Conservation (phyloP, 1,284 basidiomycete species). For the Sporisorium scitamineum region DNA sequence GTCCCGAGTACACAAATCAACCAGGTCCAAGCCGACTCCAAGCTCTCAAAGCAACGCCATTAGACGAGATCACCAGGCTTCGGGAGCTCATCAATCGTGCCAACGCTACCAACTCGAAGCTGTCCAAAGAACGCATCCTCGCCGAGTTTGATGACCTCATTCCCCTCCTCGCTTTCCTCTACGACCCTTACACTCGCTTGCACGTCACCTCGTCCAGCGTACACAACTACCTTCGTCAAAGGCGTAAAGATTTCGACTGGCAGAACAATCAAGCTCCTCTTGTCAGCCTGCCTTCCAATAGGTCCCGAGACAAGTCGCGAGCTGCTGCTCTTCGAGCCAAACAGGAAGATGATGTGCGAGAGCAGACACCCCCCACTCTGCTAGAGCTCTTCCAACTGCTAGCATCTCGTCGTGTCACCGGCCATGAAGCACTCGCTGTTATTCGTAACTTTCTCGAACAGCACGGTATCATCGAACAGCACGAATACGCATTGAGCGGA, state of each 20-base stretch:
- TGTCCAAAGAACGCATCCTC: slow-evolving; percentile 40
- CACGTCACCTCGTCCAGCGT: slow-evolving; percentile 39
- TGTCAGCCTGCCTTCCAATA: slow-evolving; percentile 27
- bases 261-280: slow-evolving; percentile 39
- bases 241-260: slow-evolving; percentile 35
- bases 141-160: slow-evolving; percentile 36
- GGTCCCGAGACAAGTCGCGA: slow-evolving; percentile 14
- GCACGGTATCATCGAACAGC: slow-evolving; percentile 48
- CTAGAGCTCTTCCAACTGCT: slow-evolving; percentile 43
- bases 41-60: slow-evolving; percentile 19
- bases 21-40: slow-evolving; percentile 9
- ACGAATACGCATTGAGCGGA: slow-evolving; percentile 32
- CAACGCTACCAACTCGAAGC: slow-evolving; percentile 45
- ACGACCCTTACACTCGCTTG: slow-evolving; percentile 45
- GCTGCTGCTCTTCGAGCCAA: slow-evolving; percentile 29
- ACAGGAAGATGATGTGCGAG: slow-evolving; percentile 24
- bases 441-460: slow-evolving; percentile 38
- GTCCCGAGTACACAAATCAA: slow-evolving; percentile 7
- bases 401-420: slow-evolving; percentile 31
- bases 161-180: slow-evolving; percentile 39
- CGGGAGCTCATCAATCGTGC: slow-evolving; percentile 47
- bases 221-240: slow-evolving; percentile 31
- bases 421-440: slow-evolving; percentile 38
- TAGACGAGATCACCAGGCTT: slow-evolving; percentile 46
- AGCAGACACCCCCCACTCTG: slow-evolving; percentile 20